Conservation (phyloP, 441 rosid genomes). For the Erysimum cheiri region DNA sequence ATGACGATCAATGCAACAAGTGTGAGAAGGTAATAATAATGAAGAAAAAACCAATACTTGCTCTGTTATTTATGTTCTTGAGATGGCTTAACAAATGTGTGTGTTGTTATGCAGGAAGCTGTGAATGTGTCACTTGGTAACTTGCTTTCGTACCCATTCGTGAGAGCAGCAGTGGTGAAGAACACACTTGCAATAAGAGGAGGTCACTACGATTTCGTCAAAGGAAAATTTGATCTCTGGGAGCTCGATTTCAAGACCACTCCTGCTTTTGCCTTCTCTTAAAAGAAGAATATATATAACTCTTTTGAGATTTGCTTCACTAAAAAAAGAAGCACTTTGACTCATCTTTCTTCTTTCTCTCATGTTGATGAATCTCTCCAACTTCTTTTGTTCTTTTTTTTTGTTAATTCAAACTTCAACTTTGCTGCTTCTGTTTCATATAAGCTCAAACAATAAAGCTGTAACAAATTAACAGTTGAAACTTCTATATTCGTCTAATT, state of each 20-base stretch:
- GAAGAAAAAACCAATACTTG: background rate
- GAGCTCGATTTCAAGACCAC: conserved; percentile 71
- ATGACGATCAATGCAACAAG: conserved; percentile 66
- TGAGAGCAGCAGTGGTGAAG: conserved; percentile 70
- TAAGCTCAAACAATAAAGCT: conserved; percentile 39
- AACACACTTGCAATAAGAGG: conserved; percentile 66
- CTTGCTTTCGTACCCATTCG: conserved; percentile 89
- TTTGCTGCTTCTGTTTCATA: conserved; percentile 18
- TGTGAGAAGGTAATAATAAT: conserved; percentile 77
- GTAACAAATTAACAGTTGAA: too few relatives aligned
- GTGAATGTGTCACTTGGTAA: conserved; percentile 93
- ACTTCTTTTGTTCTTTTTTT: conserved; percentile 13
- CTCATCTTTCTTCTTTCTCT: conserved; percentile 3
- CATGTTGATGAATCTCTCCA: conserved; percentile 34
- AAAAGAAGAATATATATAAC: background rate
- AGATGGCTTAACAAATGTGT: background rate
- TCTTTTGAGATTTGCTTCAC: conserved; percentile 29
- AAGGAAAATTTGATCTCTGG: conserved; percentile 82
- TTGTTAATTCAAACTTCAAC: conserved; percentile 18
- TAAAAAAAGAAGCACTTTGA: background rate
- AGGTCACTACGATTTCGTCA: conserved; percentile 85
- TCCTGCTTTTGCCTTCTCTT: conserved; percentile 47
- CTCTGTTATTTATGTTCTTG: background rate
- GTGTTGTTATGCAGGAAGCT: conserved; percentile 74
- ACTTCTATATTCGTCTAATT: conserved; percentile 18